Percentiles rank a stretch among this genome's conserved stretches.
These are phyloP conservation scores for Tylopilus subfusipes DNA, from an alignment of 768 basidiomycete genomes.

Conservation along the genomic window DNA sequence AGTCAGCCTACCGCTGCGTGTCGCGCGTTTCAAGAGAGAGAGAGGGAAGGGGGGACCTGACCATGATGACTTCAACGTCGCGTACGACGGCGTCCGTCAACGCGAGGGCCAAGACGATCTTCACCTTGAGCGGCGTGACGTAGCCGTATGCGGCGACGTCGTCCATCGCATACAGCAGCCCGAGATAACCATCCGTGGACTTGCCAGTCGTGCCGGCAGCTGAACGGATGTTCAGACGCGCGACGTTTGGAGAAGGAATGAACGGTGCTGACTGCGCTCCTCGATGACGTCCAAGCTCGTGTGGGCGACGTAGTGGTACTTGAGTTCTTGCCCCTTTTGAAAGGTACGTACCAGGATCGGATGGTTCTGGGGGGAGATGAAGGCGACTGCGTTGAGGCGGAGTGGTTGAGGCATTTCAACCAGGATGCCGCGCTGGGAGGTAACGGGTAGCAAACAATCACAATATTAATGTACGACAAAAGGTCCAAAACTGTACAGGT, in stretches of 20 bases:
- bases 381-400: constrained; percentile 77
- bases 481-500: neutral
- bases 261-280: constrained; percentile 67
- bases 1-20: neutral
- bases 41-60: constrained; percentile 32
- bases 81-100: constrained; percentile 78
- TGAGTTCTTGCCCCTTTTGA: constrained; percentile 57
- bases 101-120: constrained; percentile 79
- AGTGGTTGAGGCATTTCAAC: constrained; percentile 61
- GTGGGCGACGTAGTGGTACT: constrained; percentile 90
- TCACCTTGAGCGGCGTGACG: constrained; percentile 82
- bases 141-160: constrained; percentile 93
- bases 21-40: neutral
- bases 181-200: constrained; percentile 75
- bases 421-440: too few species aligned
- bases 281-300: constrained; percentile 89
- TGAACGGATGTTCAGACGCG: neutral
- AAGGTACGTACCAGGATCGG: constrained; percentile 75
- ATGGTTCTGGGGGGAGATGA: constrained; percentile 81
- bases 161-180: constrained; percentile 86
- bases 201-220: constrained; percentile 47
- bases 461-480: neutral
- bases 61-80: constrained; percentile 75
- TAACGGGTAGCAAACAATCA: neutral
- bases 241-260: neutral